phyloP scores from a whole-genome alignment of 352 stramenopile genomes.

The Phytopythium cucurbitacearum region DNA sequence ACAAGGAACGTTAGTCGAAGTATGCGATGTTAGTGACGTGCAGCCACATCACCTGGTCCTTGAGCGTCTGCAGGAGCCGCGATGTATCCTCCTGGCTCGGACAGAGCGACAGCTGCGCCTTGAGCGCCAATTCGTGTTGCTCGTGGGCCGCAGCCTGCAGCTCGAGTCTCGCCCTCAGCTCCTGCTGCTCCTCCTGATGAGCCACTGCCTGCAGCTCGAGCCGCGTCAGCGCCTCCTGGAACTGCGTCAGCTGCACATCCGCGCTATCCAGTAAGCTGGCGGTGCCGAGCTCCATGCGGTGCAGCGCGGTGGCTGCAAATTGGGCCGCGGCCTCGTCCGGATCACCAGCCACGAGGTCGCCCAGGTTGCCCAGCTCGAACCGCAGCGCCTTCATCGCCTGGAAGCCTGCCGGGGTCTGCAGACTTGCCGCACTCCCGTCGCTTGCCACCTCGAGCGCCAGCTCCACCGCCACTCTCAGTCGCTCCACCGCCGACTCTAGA shows the following conservation, averaged over 20 bases:
- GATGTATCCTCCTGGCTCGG: constrained; percentile 66
- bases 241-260: constrained; percentile 48
- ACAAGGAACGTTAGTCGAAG: background rate
- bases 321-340: constrained; percentile 13
- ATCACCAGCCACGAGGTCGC: constrained; percentile 17
- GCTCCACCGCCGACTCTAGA: background rate
- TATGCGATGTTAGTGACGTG: background rate
- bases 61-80: constrained; percentile 41
- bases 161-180: constrained; percentile 2
- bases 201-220: constrained; percentile 38
- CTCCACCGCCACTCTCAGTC: background rate
- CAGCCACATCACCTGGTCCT: constrained; percentile 36
- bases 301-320: constrained; percentile 38
- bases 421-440: background rate
- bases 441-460: constrained; percentile 24
- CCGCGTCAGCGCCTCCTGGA: constrained; percentile 23
- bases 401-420: constrained; percentile 3
- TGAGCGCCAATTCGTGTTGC: constrained; percentile 37
- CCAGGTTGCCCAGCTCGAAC: constrained; percentile 28
- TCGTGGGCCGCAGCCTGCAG: constrained; percentile 13
- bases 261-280: constrained; percentile 49
- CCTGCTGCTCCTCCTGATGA: constrained; percentile 38
- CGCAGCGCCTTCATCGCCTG: constrained; percentile 46
- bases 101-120: constrained; percentile 34
- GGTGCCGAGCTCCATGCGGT: constrained; percentile 58